phyloP scores from a whole-genome alignment of 768 basidiomycete genomes.

The Hemileccinum rubropunctum region DNA sequence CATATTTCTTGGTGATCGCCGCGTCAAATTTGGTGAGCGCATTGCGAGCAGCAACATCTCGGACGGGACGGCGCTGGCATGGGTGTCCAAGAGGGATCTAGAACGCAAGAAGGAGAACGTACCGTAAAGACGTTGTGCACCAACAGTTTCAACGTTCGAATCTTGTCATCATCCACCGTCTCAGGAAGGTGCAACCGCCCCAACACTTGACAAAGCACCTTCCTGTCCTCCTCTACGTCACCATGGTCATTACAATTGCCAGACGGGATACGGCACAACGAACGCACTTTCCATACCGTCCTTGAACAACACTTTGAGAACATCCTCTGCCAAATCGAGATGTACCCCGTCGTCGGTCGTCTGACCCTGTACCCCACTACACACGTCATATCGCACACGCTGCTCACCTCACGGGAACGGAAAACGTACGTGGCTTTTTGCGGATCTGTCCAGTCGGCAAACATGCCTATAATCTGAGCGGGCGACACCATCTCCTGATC shows the following conservation, averaged over 20 bases:
- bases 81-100: not conserved
- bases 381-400: not conserved
- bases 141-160: conserved; percentile 60
- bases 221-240: conserved; percentile 55
- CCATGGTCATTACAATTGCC: not conserved
- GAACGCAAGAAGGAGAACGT: not conserved
- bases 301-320: conserved; percentile 48
- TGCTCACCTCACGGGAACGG: not conserved
- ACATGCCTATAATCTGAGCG: conserved; percentile 70
- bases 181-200: conserved; percentile 67
- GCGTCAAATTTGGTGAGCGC: conserved; percentile 71
- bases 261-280: conserved; percentile 21
- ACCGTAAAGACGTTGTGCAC: conserved; percentile 40
- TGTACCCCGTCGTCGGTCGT: conserved; percentile 44
- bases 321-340: conserved; percentile 52
- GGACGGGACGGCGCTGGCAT: conserved; percentile 53
- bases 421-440: conserved; percentile 59
- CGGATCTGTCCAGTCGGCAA: conserved; percentile 89
- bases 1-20: conserved; percentile 66
- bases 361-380: conserved; percentile 42
- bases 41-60: conserved; percentile 60
- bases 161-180: conserved; percentile 63
- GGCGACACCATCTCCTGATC: conserved; percentile 73
- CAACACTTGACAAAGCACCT: conserved; percentile 61
- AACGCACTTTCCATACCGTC: conserved; percentile 52